Evolutionary conservation across 805 yeast species (phyloP).

Genomic region (Wickerhamomyces hampshirensis): DNA sequence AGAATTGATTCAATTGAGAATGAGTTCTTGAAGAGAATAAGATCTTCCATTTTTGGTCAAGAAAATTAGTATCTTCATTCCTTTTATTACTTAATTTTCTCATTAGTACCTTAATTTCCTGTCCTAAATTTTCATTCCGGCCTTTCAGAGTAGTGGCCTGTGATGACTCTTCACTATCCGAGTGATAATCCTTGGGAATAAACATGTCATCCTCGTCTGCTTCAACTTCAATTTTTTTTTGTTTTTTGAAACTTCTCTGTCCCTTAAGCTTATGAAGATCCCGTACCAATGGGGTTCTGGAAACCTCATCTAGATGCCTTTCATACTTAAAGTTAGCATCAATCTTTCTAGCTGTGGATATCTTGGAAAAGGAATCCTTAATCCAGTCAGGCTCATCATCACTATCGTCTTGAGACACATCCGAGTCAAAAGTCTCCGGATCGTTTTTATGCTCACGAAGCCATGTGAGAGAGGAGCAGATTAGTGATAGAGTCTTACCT

Average conservation of each 20-base stretch:
- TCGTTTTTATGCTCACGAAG: slow-evolving; percentile 41
- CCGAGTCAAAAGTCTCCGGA: background rate
- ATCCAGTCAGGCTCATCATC: slow-evolving; percentile 73
- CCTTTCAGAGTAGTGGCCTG: slow-evolving; percentile 13
- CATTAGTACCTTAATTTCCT: slow-evolving; percentile 47
- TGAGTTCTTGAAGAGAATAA: slow-evolving; percentile 84
- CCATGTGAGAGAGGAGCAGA: slow-evolving; percentile 86
- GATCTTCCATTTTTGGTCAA: slow-evolving; percentile 41
- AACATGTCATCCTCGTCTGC: slow-evolving; percentile 34
- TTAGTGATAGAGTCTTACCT: slow-evolving; percentile 84
- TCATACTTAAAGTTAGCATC: slow-evolving; percentile 31
- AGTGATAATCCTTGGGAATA: slow-evolving; percentile 34
- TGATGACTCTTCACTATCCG: slow-evolving; percentile 24
- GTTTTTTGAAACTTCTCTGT: slow-evolving; percentile 17
- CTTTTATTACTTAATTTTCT: slow-evolving; percentile 33
- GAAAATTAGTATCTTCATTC: slow-evolving; percentile 16
- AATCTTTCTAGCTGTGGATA: slow-evolving; percentile 21
- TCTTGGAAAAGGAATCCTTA: slow-evolving; percentile 32
- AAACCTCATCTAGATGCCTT: slow-evolving; percentile 27
- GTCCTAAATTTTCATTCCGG: slow-evolving; percentile 31
- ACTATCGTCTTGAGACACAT: background rate
- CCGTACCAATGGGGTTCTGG: slow-evolving; percentile 13
- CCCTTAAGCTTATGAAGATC: slow-evolving; percentile 8
- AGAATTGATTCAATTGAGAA: slow-evolving; percentile 79
- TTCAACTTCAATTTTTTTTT: slow-evolving; percentile 20